phyloP scores from a whole-genome alignment of 768 basidiomycete genomes.

The Pulveroboletus ravenelii region DNA sequence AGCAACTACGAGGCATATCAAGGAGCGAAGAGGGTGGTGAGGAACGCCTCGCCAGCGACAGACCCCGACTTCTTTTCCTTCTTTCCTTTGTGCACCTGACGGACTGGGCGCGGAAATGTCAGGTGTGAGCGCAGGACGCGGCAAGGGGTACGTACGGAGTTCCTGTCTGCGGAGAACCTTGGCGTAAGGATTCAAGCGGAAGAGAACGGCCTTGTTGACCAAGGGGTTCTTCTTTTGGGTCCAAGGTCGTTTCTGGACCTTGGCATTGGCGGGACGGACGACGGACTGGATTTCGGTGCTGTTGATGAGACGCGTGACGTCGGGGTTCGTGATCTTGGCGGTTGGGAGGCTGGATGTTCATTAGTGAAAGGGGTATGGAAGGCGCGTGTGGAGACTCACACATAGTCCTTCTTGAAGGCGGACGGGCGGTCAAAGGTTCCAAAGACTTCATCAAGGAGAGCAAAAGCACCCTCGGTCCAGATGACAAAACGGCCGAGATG shows the following conservation, averaged over 20 bases:
- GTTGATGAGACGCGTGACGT: slow-evolving; percentile 97
- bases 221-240: slow-evolving; percentile 99
- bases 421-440: slow-evolving; percentile 92
- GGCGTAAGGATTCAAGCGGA: slow-evolving; percentile 98
- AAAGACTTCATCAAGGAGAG: slow-evolving; percentile 88
- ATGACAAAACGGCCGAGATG: slow-evolving; percentile 98
- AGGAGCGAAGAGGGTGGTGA: slow-evolving; percentile 79
- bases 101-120: slow-evolving; percentile 44
- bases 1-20: slow-evolving; percentile 37
- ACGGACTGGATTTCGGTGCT: slow-evolving; percentile 97
- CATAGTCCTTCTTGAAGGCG: slow-evolving; percentile 81
- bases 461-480: slow-evolving; percentile 96
- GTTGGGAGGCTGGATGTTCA: slow-evolving; percentile 65
- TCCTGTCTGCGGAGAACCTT: slow-evolving; percentile 90
- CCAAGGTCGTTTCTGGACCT: slow-evolving; percentile 89
- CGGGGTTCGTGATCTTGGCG: slow-evolving; percentile 95
- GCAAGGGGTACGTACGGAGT: slow-evolving; percentile 56
- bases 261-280: slow-evolving; percentile 83
- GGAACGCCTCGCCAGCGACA: slow-evolving; percentile 78
- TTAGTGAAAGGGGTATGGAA: background rate
- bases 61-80: slow-evolving; percentile 59
- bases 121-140: background rate
- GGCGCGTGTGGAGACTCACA: slow-evolving; percentile 41
- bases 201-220: slow-evolving; percentile 87
- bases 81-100: slow-evolving; percentile 57